Evolutionary conservation across 163 green algal genomes (phyloP).

Genomic region (Scenedesmus sp.): DNA sequence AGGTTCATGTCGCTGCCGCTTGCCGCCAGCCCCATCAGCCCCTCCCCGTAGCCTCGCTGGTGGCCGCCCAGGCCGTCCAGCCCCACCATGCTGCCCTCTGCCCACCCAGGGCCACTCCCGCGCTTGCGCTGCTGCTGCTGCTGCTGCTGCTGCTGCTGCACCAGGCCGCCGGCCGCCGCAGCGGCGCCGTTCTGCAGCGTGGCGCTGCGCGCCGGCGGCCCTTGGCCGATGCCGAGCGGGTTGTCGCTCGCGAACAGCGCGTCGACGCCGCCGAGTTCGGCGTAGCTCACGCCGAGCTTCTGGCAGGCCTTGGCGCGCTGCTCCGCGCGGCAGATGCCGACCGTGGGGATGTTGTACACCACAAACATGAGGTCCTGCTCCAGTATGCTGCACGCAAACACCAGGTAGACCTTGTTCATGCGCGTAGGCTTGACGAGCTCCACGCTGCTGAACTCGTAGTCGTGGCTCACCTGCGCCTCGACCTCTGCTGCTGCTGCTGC

Average conservation of each 20-base stretch:
- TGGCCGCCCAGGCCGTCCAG: not conserved
- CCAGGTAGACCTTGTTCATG: constrained; percentile 79
- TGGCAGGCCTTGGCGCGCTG: constrained; percentile 77
- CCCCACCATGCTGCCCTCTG: constrained; percentile 10
- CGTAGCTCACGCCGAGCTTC: constrained; percentile 67
- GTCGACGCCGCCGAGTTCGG: constrained; percentile 14
- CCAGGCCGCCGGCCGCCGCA: not conserved
- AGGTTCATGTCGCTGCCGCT: constrained; percentile 28
- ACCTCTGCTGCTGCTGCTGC: not conserved
- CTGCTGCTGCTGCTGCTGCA: constrained; percentile 47
- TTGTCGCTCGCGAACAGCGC: no score
- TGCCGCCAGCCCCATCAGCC: constrained; percentile 20
- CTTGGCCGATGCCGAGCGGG: not conserved
- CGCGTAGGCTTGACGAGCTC: constrained; percentile 76
- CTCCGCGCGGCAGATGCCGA: constrained; percentile 81
- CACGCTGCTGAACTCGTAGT: constrained; percentile 74
- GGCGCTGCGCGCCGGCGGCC: not conserved
- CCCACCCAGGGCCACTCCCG: not conserved
- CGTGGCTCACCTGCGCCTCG: constrained; percentile 52
- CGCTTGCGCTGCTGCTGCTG: constrained; percentile 48
- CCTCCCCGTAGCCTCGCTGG: not conserved
- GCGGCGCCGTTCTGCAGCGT: not conserved
- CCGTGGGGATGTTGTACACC: constrained; percentile 79
- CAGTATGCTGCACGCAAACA: constrained; percentile 74
- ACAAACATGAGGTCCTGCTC: constrained; percentile 75